These are phyloP conservation scores for Akebia trifoliata DNA, from an alignment of 164 flowering plant genomes.

Conservation along the genomic window DNA sequence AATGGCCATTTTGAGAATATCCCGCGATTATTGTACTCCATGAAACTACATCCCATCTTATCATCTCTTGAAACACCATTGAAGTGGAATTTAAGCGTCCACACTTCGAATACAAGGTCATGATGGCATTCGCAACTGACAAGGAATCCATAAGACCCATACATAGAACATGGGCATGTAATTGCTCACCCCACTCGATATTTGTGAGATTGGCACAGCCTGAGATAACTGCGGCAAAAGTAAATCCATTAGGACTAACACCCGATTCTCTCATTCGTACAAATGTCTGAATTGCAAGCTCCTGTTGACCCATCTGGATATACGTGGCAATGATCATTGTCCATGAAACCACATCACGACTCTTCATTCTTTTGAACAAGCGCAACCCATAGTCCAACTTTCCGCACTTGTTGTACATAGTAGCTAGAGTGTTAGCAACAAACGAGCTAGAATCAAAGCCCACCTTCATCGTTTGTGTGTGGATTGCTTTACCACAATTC, in stretches of 20 bases:
- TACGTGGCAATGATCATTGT: conserved; percentile 48
- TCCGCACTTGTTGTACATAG: conserved; percentile 76
- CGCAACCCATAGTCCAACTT: conserved; percentile 53
- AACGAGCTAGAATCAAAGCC: conserved; percentile 50
- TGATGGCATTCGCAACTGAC: conserved; percentile 71
- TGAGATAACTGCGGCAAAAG: conserved; percentile 68
- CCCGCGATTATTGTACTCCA: conserved; percentile 85
- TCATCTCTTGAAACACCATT: conserved; percentile 26
- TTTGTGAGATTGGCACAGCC: conserved; percentile 45
- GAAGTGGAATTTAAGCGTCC: conserved; percentile 28
- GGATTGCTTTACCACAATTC: conserved; percentile 59
- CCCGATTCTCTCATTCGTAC: conserved; percentile 43
- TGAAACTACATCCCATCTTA: conserved; percentile 29
- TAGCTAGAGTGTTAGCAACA: conserved; percentile 66
- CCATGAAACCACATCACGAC: conserved; percentile 73
- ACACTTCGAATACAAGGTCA: conserved; percentile 78
- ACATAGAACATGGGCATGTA: conserved; percentile 48
- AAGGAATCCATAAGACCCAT: conserved; percentile 21
- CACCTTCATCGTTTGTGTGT: conserved; percentile 45
- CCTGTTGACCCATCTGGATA: conserved; percentile 51
- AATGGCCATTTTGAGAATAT: conserved; percentile 55
- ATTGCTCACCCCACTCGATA: conserved; percentile 58
- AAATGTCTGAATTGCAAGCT: conserved; percentile 42
- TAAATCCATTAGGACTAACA: conserved; percentile 66
- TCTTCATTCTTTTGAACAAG: conserved; percentile 56